Evolutionary conservation across 768 basidiomycete species (phyloP), one percentile per base, ranked within the genome.

Genomic region (Collybia sordida): DNA sequence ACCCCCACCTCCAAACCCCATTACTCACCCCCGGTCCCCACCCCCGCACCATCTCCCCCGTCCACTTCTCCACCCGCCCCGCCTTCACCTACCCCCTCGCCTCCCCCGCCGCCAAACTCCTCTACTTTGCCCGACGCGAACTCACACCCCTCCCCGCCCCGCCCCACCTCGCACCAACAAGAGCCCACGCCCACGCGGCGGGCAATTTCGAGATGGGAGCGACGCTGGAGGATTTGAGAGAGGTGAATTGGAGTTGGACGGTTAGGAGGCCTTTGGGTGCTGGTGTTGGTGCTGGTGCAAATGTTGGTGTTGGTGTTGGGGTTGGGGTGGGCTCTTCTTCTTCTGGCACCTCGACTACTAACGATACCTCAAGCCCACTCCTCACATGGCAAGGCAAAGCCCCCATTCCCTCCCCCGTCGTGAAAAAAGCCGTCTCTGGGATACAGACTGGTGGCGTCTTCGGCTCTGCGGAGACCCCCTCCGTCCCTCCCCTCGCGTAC

Each of bases 101-200:
- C 15, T 68, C 82, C 21, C 58, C 72, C 25, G 79, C 86, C 0
- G 88, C 88, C 0, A 83, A 80, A 34, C 72, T 88, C 7, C 62
- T 87, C 27, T 89, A 79, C 66, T 75, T 86, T 41, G 71, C 83
- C 8, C 78, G 82, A 17, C 70, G 78, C 22, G 85, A 89, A 53
- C 55, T 74, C 6, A 57, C 65, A 2, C 70, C 75, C 0, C 71
- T 86, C 52, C 59, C 48, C 8, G 59, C 80, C 27, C 79, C 81
- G 2, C 61, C 66, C 0, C 63, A 68, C 31, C 58, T 77, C 5
- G 72, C 69, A 8, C 56, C 56, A 9, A 67, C 58, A 3, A 59
- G 70, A 5, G 68, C 56, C 12, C 62, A 64, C 4, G 61, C 60
- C 3, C 25, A 52, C 1, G 60, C 57, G 0, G 43, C 53, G 46